Base-by-base conservation (phyloP, 805 yeast genomes). In the Grigorovia transvaalensis region DNA sequence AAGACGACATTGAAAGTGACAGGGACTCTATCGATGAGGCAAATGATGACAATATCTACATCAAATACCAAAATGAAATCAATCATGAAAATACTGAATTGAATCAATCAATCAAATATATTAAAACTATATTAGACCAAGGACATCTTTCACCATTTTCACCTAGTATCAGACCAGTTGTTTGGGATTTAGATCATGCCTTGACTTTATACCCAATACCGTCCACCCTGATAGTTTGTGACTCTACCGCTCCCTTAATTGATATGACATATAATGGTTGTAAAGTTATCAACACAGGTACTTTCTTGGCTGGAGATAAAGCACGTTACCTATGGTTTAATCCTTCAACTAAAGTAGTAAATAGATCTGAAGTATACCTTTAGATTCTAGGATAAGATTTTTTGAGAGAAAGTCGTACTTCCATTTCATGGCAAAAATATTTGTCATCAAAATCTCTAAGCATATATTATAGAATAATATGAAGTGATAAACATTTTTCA, bases 71-170 rank as follows among this genome's bases (percentile, higher is more conserved):
- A 33, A 33, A 33, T 13, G 38, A 33, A 33, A 13, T 33, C 8
- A 33, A 33, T 33, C 48, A 29, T 20, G 35, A 12, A 15, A 41
- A 35, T 5, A 29, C 30, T 18, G 48, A 46, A 15, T 27, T 46
- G 7, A 20, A 38, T 72, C 85, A 83, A 63, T 79, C 88, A 0
- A 74, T 88, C 55, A 83, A 84, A 60, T 67, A 89, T 2, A 87
- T 85, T 17, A 83, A 85, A 56, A 89, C 97, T 0, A 54, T 93
- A 0, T 67, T 93, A 12, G 96, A 88, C 61, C 99, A 93, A 68
- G 93, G 93, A 0, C 85, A 81, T 61, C 65, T 93, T 46, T 85
- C 93, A 35, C 99, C 99, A 12, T 88, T 90, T 61, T 70, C 81
- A 1, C 67, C 72, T 18, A 67, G 73, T 20, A 69, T 79, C 29